Conservation (phyloP, 805 yeast species). For the Lipomyces yamanashiensis region DNA sequence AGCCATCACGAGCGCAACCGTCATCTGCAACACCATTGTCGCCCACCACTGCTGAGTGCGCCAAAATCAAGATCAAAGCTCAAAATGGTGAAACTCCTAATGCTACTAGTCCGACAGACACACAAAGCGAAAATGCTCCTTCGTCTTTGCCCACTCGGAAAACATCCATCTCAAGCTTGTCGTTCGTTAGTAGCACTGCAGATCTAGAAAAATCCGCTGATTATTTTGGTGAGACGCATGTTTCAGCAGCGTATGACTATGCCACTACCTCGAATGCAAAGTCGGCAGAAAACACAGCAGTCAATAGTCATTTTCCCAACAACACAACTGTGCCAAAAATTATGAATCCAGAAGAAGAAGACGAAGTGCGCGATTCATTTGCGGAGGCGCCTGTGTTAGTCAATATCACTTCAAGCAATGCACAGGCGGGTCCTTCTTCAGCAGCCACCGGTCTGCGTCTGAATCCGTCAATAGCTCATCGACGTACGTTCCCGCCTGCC, state of each 20-base stretch:
- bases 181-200: neutral
- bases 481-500: constrained; percentile 12
- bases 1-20: neutral
- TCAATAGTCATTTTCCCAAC: neutral
- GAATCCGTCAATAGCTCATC: constrained; percentile 1
- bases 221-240: neutral
- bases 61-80: neutral
- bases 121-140: constrained; percentile 1
- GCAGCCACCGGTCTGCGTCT: constrained; percentile 4
- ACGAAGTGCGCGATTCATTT: constrained; percentile 7
- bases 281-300: neutral
- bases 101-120: neutral
- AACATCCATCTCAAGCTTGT: neutral
- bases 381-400: constrained; percentile 1
- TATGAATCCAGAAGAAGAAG: neutral
- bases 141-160: constrained; percentile 3
- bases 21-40: neutral
- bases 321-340: neutral
- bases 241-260: neutral
- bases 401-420: neutral
- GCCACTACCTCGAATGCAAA: neutral
- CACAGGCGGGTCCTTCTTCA: neutral
- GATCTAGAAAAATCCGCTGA: neutral
- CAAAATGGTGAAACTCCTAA: neutral
- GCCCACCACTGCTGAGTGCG: neutral